Evolutionary conservation across 257 asterid genomes (phyloP), one percentile per base, ranked within the genome.

Genomic region (Buddleja alternifolia): DNA sequence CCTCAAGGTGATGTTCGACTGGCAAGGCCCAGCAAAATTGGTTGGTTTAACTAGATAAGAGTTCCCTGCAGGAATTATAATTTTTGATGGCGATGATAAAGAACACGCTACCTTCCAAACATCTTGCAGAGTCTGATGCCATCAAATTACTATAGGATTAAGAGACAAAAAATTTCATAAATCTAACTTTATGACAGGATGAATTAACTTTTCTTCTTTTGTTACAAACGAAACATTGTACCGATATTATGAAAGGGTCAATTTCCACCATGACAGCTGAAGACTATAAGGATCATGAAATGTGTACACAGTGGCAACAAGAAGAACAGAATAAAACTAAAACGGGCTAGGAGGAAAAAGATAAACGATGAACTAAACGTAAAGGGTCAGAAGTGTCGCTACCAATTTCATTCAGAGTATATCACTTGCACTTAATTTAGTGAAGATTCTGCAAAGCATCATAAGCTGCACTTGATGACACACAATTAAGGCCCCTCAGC

Each of bases 11-110:
- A 88, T 71, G 42, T 73, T 70, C 37, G 98, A 90, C 11, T 17
- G 63, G 83, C 98, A 90, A 63, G 88, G 98, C 60, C 98, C 96
- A 8, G 73, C 68, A 57, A 93, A 88, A 75, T 83, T 74, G 39
- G 75, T 81, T 45, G 88, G 88, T 36, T 41, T 36, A 75, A 89
- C 75, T 29, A 81, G 74, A 69, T 81, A 87, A 32, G 54, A 60
- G 4, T 77, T 79, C 24, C 78, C 80, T 32, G 63, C 55, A 21
- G 89, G 96, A 55, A 92, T 56, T 29, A 86, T 66, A 39, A 92
- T 80, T 63, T 68, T 79, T 19, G 86, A 48, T 3, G 63, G 70
- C 6, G 81, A 75, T 24, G 75, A 20, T 37, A 48, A 73, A 52
- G 87, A 60, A 79, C 97, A 89, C 0, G 97, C 97, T 44, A 17